Evolutionary conservation across 768 basidiomycete species (phyloP).

Genomic region (Leccinum pellstonianum): DNA sequence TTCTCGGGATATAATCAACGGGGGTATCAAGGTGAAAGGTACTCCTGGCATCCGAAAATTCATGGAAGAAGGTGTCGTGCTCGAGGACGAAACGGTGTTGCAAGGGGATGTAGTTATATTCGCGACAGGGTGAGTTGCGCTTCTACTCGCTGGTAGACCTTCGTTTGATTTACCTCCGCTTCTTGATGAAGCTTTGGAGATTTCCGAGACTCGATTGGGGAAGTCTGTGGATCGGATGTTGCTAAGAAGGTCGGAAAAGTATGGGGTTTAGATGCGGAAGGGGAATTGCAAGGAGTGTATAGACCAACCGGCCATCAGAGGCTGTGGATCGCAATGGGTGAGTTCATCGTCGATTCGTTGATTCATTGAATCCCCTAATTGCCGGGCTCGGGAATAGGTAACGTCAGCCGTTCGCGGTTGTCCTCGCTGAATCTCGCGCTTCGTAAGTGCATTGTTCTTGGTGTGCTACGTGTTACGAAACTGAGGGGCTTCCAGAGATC

Average conservation of each 20-base stretch:
- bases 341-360: neutral
- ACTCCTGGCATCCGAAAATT: slow-evolving; percentile 31
- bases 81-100: slow-evolving; percentile 27
- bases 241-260: slow-evolving; percentile 47
- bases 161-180: too few species aligned
- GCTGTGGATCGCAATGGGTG: slow-evolving; percentile 30
- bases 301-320: slow-evolving; percentile 37
- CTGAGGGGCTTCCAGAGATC: slow-evolving; percentile 22
- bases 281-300: slow-evolving; percentile 50
- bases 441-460: slow-evolving; percentile 17
- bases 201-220: slow-evolving; percentile 37
- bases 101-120: slow-evolving; percentile 34
- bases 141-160: too few species aligned
- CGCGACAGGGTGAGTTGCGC: slow-evolving; percentile 29
- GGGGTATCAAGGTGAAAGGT: slow-evolving; percentile 51
- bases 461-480: neutral
- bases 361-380: neutral
- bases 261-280: slow-evolving; percentile 67
- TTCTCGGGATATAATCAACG: slow-evolving; percentile 44
- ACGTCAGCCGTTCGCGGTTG: slow-evolving; percentile 21
- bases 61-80: slow-evolving; percentile 26
- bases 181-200: slow-evolving; percentile 42
- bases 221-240: slow-evolving; percentile 48
- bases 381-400: slow-evolving; percentile 13
- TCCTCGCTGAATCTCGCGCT: slow-evolving; percentile 32